Base-by-base conservation (phyloP, 2,329 filamentous ascomycete genomes). In the Hortaea werneckii region DNA sequence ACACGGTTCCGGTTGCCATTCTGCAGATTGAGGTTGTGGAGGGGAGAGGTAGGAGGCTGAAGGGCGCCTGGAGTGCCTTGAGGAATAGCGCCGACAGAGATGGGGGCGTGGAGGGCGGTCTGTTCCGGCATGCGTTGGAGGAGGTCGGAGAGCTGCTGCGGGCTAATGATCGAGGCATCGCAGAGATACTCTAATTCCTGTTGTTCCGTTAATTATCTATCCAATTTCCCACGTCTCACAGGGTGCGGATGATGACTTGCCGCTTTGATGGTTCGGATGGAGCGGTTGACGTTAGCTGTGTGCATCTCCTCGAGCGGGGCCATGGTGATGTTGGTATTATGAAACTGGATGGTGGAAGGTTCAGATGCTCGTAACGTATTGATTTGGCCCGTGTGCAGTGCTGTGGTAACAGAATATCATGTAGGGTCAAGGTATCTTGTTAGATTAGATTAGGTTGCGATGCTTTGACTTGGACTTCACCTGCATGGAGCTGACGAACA, bases 111-210 rank as follows among this genome's bases (percentile, higher is more conserved):
- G 37, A 85, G 72, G 13, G 78, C 71, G 11, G 78, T 78, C 62
- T 88, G 85, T 54, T 76, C 69, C 32, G 89, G 90, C 29, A 96
- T 81, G 58, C 85, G 76, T 53, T 73, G 70, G 60, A 82, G 75
- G 64, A 95, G 87, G 43, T 75, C 76, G 59, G 86, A 82, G 63
- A 89, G 87, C 61, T 83, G 80, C 46, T 80, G 70, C 49, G 85
- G 81, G 52, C 77, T 80, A 64, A 96, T 86, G 60, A 89, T 75
- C 54, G 82, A 82, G 60, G 84, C 80, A 65, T 95, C 89, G 55
- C 87, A 78, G 50, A 96, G 85, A 56, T 82, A 85, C 67, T 95
- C 88, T 50, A 95, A 84, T 71, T 95, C 89, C 89, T 95, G 55
- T 20, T n/a, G 20, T 20, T 20, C 20, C 20, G 20, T 20, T 20